Percentiles rank a stretch among this genome's conserved stretches.
Conservation (phyloP, 257 asterid genomes). For the Fraxinus americana region DNA sequence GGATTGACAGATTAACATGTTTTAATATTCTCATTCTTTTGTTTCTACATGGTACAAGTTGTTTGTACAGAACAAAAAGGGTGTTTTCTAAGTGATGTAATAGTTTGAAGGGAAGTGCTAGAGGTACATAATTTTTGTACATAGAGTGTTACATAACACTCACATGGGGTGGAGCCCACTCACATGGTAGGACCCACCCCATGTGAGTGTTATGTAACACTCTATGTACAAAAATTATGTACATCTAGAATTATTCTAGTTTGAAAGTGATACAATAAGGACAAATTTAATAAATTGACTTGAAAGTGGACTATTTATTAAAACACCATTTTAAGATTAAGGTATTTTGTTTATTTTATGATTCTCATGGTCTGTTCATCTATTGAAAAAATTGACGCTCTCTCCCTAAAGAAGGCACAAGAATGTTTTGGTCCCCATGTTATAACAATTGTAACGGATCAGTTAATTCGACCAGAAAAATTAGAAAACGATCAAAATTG, state of each 20-base stretch:
- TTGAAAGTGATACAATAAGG: background rate
- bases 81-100: background rate
- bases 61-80: conserved; percentile 1
- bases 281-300: conserved; percentile 33
- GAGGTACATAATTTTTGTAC: too few relatives aligned
- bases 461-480: background rate
- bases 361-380: background rate
- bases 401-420: background rate
- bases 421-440: background rate
- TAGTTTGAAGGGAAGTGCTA: too few relatives aligned
- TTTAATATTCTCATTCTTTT: conserved; percentile 17
- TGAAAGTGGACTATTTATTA: conserved; percentile 4
- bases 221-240: too few relatives aligned
- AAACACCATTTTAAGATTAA: background rate
- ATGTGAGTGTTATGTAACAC: too few relatives aligned
- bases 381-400: background rate
- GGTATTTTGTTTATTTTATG: background rate
- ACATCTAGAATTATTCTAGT: too few relatives aligned
- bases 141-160: too few relatives aligned
- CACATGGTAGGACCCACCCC: too few relatives aligned
- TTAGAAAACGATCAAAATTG: background rate
- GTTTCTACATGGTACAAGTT: conserved; percentile 7
- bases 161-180: too few relatives aligned
- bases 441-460: background rate
- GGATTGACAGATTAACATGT: conserved; percentile 18